Base-by-base conservation (phyloP, 2,329 filamentous ascomycete species). In the Fusarium drepaniforme region DNA sequence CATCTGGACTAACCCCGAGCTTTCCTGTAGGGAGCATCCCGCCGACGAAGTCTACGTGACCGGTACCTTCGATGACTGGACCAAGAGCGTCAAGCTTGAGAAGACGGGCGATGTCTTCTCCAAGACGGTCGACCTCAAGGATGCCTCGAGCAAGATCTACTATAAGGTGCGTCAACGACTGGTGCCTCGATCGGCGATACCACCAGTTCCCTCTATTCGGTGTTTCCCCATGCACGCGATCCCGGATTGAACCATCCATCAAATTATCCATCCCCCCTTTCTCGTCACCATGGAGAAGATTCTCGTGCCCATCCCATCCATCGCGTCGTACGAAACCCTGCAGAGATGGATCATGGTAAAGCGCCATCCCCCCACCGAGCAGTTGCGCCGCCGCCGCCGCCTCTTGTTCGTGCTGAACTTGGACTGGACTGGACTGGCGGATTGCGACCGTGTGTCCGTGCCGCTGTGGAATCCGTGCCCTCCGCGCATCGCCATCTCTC, bases 41-140 rank as follows among this genome's bases (percentile, higher is more conserved):
- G 96, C 94, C 82, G 89, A 92, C 77, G 93, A 97, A 82, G 96
- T 98, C 83, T 96, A 93, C 84, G 97, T 98, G 79, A 98, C 96
- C 46, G 97, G 97, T 82, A 96, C 94, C 74, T 98, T 98, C 82
- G 96, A 98, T 85, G 90, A 94, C 86, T 99, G 97, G 97, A 89
- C 90, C 77, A 96, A 97, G 88, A 95, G 91, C 67, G 90, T 96
- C 83, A 90, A 93, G 86, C 90, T 99, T 68, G 92, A 95, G 58
- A 95, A 94, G 86, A 88, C 91, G 46, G 93, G 90, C 81, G 87
- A 91, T 74, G 79, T 89, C 78, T 97, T 97, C 84, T 88, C 93
- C 84, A 98, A 98, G 88, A 90, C 91, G 38, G 95, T 99, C 70
- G 86, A 90, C 64, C 88, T 98, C 38, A 87, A 93, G 60, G 86